A percentile compares a stretch with the other conserved stretches of the same genome.
Evolutionary conservation across 2,329 filamentous ascomycete genomes (phyloP).

Genomic region (Xylaria sp.): DNA sequence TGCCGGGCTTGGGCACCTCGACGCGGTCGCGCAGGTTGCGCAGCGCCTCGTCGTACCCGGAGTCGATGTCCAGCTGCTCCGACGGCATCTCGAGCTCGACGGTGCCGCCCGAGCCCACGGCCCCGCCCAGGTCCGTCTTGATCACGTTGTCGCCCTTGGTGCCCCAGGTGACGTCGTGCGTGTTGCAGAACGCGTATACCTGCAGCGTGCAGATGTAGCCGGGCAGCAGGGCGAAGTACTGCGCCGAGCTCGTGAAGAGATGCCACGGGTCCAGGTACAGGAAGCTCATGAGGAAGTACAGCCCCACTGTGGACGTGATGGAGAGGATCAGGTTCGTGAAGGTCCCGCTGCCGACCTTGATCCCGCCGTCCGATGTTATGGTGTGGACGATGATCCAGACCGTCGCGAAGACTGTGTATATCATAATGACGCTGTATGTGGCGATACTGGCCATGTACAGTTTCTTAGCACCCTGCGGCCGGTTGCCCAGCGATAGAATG

Average conservation of each 20-base stretch:
- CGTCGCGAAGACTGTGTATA: constrained; percentile 89
- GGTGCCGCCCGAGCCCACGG: constrained; percentile 78
- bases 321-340: constrained; percentile 96
- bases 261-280: constrained; percentile 99
- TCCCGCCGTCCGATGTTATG: constrained; percentile 56
- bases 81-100: constrained; percentile 98
- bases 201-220: constrained; percentile 97
- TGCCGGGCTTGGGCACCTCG: constrained; percentile 73
- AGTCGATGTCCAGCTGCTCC: constrained; percentile 98
- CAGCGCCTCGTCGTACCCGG: constrained; percentile 94
- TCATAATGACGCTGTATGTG: constrained; percentile 93
- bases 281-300: constrained; percentile 97
- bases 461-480: constrained; percentile 92
- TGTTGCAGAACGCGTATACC: constrained; percentile 99
- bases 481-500: constrained; percentile 94
- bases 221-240: constrained; percentile 93
- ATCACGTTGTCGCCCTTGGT: constrained; percentile 98
- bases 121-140: constrained; percentile 89
- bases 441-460: constrained; percentile 91
- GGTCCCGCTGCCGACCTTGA: constrained; percentile 82
- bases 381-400: constrained; percentile 91
- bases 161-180: constrained; percentile 98
- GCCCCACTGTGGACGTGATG: constrained; percentile 85
- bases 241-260: constrained; percentile 90
- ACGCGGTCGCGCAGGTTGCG: constrained; percentile 94